Evolutionary conservation across 1,284 basidiomycete genomes (phyloP), one percentile per base, ranked within the genome.

Genomic region (Agaricales sp.): DNA sequence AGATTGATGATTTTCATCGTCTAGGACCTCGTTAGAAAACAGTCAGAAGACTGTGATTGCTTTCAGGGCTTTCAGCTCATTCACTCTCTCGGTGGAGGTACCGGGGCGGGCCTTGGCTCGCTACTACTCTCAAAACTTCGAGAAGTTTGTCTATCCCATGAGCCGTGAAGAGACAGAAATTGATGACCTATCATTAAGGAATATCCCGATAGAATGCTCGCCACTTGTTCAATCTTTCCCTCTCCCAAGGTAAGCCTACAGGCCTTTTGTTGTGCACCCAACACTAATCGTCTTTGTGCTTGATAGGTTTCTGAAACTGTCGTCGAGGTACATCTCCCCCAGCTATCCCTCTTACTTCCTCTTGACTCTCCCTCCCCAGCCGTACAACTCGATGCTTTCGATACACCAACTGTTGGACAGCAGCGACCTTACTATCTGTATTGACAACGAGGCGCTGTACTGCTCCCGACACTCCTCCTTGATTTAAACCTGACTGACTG

Each of bases 41-140:
- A 92, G 63, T 70, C 82, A 6, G 94, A 97, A 63, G 66, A 71
- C 13, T 89, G 88, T 58, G 92, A 97, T 52, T 79, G 85, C 22
- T 73, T 97, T 44, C 94, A 97, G 69, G 94, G 94, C 3, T 97
- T 97, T 66, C 94, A 97, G 62, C 67, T 97, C 51, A 70, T 92
- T 22, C 94, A 98, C 61, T 95, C 92, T 16, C 77, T 98, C 21
- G 94, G 94, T 53, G 94, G 94, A 62, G 94, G 94, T 50, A 94
- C 90, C 2, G 92, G 92, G 45, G 82, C 92, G 23, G 92, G 92
- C 46, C 67, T 95, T 41, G 92, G 92, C 50, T 84, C 84, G 43
- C 69, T 95, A 44, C 69, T 95, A 47, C 67, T 95, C 37, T 82
- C 83, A 47, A 94, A 94, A 65, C 71, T 94, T 56, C 77, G 89